These are phyloP conservation scores for Sonneratia caseolaris DNA, from an alignment of 345 rosid species.

Conservation along the genomic window DNA sequence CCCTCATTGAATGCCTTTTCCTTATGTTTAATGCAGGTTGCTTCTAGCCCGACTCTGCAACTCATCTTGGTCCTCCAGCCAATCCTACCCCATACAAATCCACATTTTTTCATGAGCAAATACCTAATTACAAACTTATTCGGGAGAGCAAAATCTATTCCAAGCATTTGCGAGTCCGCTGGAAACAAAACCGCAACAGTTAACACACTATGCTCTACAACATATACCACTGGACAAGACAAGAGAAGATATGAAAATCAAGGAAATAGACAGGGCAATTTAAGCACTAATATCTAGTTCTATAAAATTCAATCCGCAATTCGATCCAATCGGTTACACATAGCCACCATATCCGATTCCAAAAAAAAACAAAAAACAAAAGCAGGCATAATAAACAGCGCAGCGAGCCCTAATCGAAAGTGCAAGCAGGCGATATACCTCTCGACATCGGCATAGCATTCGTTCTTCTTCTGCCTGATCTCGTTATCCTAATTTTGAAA, in stretches of 20 bases:
- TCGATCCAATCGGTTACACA: not conserved
- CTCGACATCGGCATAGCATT: constrained; percentile 66
- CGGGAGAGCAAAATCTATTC: not conserved
- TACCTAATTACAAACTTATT: not conserved
- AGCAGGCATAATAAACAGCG: too few relatives aligned
- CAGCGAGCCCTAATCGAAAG: too few relatives aligned
- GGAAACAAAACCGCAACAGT: not conserved
- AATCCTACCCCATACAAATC: too few relatives aligned
- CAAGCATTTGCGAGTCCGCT: not conserved
- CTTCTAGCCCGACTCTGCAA: too few relatives aligned
- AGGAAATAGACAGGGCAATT: not conserved
- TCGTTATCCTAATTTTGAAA: constrained; percentile 36
- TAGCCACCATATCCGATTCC: not conserved
- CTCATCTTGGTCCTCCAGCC: too few relatives aligned
- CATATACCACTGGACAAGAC: not conserved
- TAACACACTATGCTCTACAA: not conserved
- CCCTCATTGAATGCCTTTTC: too few relatives aligned
- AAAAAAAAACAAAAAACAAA: too few relatives aligned
- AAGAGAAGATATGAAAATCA: not conserved
- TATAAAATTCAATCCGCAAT: not conserved
- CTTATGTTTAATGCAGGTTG: too few relatives aligned
- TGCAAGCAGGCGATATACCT: constrained; percentile 20
- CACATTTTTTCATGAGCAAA: too few relatives aligned
- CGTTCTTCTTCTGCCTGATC: constrained; percentile 49
- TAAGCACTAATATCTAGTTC: not conserved